Percentiles rank a stretch among this genome's conserved stretches.
phyloP scores from a whole-genome alignment of 495 filamentous ascomycete genomes.

The Daldinia concentrica region DNA sequence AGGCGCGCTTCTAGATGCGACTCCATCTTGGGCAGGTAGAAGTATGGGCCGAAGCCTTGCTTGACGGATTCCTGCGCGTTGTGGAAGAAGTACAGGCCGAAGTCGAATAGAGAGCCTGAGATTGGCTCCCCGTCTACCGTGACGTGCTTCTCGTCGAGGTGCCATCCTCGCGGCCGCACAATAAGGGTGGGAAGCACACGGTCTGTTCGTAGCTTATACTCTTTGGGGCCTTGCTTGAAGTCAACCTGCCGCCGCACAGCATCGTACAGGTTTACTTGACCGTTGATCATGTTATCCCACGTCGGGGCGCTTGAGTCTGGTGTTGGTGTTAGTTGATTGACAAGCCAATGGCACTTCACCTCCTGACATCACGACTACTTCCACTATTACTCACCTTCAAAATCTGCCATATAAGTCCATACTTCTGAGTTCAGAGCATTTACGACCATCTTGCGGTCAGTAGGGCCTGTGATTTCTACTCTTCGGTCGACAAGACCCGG shows the following conservation, averaged over 20 bases:
- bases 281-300: constrained; percentile 99
- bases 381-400: constrained; percentile 73
- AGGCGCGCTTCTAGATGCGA: constrained; percentile 95
- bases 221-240: constrained; percentile 94
- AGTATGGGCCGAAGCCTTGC: constrained; percentile 91
- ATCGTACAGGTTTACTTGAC: constrained; percentile 98
- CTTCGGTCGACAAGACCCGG: constrained; percentile 93
- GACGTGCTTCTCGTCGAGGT: constrained; percentile 98
- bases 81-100: constrained; percentile 99
- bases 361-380: background rate
- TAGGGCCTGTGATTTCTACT: constrained; percentile 99
- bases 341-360: background rate
- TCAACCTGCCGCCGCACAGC: constrained; percentile 94
- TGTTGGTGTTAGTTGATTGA: constrained; percentile 21
- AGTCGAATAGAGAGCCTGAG: constrained; percentile 93
- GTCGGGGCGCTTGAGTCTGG: constrained; percentile 95
- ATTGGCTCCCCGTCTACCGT: constrained; percentile 96
- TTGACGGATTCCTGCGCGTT: constrained; percentile 90
- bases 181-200: constrained; percentile 81
- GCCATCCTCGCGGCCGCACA: constrained; percentile 89
- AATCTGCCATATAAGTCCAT: constrained; percentile 99
- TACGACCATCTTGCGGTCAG: constrained; percentile 99
- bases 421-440: constrained; percentile 97
- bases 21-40: constrained; percentile 99
- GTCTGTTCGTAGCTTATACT: constrained; percentile 96